Conservation (phyloP, 2,329 filamentous ascomycete species). For the Akanthomyces muscarius region DNA sequence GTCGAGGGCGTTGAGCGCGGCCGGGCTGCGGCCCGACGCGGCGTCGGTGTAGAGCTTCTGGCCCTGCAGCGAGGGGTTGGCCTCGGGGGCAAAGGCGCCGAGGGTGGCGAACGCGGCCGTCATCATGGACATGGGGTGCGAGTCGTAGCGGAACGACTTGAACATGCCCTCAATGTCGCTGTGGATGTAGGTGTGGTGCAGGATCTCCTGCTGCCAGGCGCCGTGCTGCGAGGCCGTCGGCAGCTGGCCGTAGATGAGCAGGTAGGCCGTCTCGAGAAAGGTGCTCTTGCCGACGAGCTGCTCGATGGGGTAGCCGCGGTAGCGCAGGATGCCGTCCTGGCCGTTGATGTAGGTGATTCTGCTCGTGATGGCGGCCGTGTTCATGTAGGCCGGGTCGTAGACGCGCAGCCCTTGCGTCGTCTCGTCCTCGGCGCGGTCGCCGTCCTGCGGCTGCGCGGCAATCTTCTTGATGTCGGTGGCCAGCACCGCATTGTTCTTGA, state of each 20-base stretch:
- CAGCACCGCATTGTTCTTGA: constrained; percentile 45
- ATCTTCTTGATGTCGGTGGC: constrained; percentile 52
- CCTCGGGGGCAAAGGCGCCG: constrained; percentile 46
- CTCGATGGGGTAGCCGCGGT: constrained; percentile 50
- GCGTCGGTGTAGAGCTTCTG: constrained; percentile 48
- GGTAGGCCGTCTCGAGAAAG: constrained; percentile 47
- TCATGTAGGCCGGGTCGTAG: constrained; percentile 51
- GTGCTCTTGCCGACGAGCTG: constrained; percentile 46
- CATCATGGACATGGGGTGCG: constrained; percentile 50
- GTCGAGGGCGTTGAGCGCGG: constrained; percentile 42
- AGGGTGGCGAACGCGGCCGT: constrained; percentile 47
- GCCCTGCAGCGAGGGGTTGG: constrained; percentile 46
- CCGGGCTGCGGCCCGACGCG: constrained; percentile 35
- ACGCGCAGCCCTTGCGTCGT: constrained; percentile 46
- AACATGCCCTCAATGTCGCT: constrained; percentile 47
- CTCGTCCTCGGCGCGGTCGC: constrained; percentile 42
- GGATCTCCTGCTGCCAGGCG: constrained; percentile 44
- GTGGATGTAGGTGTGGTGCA: constrained; percentile 49
- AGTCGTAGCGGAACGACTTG: constrained; percentile 48
- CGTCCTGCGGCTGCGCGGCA: constrained; percentile 30
- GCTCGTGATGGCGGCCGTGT: constrained; percentile 47
- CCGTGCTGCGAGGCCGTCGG: constrained; percentile 39
- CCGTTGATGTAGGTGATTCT: constrained; percentile 52
- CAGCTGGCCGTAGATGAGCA: constrained; percentile 50
- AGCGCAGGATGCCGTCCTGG: constrained; percentile 46